Conservation (phyloP, 331 rosid genomes). For the Quercus tomentella region DNA sequence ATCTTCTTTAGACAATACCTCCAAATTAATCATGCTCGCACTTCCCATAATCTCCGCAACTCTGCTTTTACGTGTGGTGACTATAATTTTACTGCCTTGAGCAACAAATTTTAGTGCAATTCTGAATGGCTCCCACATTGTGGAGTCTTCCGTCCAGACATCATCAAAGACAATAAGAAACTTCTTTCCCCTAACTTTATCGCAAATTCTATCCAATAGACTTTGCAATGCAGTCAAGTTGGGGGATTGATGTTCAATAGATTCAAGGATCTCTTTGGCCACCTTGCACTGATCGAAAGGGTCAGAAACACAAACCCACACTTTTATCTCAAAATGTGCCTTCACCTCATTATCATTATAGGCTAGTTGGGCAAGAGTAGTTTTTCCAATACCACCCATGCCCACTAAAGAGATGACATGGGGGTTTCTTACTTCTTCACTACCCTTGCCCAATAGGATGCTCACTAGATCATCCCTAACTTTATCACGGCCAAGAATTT, state of each 20-base stretch:
- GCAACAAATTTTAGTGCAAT: neutral
- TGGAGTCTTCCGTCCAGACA: neutral
- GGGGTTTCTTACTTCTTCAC: too few relatives aligned
- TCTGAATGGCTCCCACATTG: neutral
- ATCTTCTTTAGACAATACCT: neutral
- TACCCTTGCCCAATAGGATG: too few relatives aligned
- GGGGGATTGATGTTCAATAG: rapidly evolving
- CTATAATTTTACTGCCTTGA: neutral
- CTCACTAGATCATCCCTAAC: too few relatives aligned
- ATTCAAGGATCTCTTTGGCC: neutral
- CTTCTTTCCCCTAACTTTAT: too few relatives aligned
- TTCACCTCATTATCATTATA: rapidly evolving
- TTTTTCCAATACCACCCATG: too few relatives aligned
- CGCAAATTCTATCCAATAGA: neutral
- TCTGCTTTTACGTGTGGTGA: neutral
- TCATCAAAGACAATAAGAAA: neutral
- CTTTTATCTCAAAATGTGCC: too few relatives aligned
- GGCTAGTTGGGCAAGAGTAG: too few relatives aligned
- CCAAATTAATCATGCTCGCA: neutral
- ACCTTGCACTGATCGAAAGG: too few relatives aligned
- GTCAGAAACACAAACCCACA: too few relatives aligned
- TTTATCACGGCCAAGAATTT: too few relatives aligned
- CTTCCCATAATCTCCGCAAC: neutral
- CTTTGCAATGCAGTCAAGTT: neutral
- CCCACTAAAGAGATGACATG: too few relatives aligned